A percentile compares a stretch with the other conserved stretches of the same genome.
These are phyloP conservation scores for Imleria badia DNA, from an alignment of 768 basidiomycete genomes.

Conservation along the genomic window DNA sequence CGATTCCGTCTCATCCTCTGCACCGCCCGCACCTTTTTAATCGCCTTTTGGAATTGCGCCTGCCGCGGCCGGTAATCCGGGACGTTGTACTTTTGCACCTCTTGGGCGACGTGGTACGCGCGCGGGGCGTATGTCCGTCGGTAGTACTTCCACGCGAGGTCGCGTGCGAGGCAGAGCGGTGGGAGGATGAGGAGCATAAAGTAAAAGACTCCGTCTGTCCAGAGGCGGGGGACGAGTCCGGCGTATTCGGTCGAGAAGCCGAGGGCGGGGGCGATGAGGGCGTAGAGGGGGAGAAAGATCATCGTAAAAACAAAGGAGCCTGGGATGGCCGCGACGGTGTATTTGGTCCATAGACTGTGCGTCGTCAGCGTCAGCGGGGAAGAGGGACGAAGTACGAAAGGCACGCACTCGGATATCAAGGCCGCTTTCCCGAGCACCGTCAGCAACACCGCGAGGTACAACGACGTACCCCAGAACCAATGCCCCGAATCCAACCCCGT, in stretches of 20 bases:
- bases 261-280: conserved; percentile 78
- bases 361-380: neutral
- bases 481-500: conserved; percentile 86
- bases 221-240: conserved; percentile 88
- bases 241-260: conserved; percentile 89
- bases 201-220: conserved; percentile 88
- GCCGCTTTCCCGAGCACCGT: conserved; percentile 96
- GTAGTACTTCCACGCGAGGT: conserved; percentile 98
- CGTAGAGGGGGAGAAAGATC: conserved; percentile 90
- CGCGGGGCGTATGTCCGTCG: conserved; percentile 85
- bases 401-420: conserved; percentile 88
- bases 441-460: conserved; percentile 91
- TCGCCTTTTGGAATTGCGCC: conserved; percentile 99
- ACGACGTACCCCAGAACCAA: conserved; percentile 98
- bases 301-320: conserved; percentile 98
- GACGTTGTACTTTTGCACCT: conserved; percentile 98
- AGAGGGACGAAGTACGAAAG: neutral
- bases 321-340: conserved; percentile 96
- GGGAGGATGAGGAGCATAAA: conserved; percentile 85
- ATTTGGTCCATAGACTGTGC: conserved; percentile 96
- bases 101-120: conserved; percentile 98
- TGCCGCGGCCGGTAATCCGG: conserved; percentile 96
- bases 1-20: conserved; percentile 96
- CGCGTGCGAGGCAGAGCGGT: conserved; percentile 78
- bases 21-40: conserved; percentile 99